phyloP scores from a whole-genome alignment of 2,329 filamentous ascomycete genomes.

The Cercospora sojina region DNA sequence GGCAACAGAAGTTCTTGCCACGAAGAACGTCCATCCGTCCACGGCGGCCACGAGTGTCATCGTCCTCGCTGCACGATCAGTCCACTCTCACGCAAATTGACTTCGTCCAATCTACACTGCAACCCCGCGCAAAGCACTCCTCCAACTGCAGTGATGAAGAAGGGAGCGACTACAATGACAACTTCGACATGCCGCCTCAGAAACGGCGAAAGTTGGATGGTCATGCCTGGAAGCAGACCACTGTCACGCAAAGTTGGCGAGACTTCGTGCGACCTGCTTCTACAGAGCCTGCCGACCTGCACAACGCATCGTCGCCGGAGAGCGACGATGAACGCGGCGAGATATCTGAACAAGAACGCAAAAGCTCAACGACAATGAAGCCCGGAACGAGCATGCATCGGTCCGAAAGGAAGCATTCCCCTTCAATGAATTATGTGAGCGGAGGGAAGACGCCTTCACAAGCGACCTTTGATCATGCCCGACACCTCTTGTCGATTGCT shows the following conservation, averaged over 20 bases:
- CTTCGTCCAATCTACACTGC: conserved; percentile 17
- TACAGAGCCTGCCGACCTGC: background rate
- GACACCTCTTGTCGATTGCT: conserved; percentile 1
- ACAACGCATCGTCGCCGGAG: background rate
- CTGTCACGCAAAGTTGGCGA: conserved; percentile 21
- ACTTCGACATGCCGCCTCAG: conserved; percentile 14
- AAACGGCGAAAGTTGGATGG: conserved; percentile 10
- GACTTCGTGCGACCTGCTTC: background rate
- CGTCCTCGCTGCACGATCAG: conserved; percentile 15
- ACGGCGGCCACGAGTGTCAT: conserved; percentile 10
- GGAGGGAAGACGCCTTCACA: background rate
- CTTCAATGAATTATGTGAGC: background rate
- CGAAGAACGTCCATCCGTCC: conserved; percentile 12
- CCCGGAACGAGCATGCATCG: background rate
- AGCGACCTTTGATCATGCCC: background rate
- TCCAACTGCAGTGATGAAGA: background rate
- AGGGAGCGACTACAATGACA: conserved; percentile 11
- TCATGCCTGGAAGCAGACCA: conserved; percentile 13
- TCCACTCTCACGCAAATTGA: conserved; percentile 27
- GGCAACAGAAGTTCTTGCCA: conserved; percentile 17
- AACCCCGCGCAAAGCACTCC: background rate
- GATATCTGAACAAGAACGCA: background rate
- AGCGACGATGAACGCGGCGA: background rate
- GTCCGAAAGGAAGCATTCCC: background rate
- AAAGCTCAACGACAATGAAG: background rate